A percentile compares a stretch with the other conserved stretches of the same genome.
These are phyloP conservation scores for Aphanomyces invadans DNA, from an alignment of 352 stramenopile genomes.

Conservation along the genomic window DNA sequence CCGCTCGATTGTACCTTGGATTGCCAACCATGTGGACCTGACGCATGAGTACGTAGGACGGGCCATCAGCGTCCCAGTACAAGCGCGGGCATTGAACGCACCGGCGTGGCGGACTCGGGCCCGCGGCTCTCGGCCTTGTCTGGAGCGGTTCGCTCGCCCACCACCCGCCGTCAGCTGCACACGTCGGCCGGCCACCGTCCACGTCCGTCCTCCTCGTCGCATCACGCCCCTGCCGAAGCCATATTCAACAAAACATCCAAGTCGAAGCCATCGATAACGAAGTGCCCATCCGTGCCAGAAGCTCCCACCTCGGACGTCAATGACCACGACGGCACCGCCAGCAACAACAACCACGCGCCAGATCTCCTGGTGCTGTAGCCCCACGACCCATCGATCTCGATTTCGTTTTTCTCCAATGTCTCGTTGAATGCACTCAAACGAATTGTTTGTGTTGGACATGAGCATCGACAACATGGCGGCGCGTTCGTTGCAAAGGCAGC, in stretches of 20 bases:
- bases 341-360: not conserved
- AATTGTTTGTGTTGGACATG: too few species aligned
- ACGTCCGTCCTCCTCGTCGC: too few species aligned
- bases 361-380: conserved; percentile 18
- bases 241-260: not conserved
- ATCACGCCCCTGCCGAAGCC: too few species aligned
- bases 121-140: not conserved
- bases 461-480: too few species aligned
- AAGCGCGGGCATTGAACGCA: not conserved
- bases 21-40: too few species aligned
- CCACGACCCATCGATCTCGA: not conserved
- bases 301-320: not conserved
- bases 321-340: not conserved
- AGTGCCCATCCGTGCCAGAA: not conserved
- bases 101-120: too few species aligned
- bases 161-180: not conserved
- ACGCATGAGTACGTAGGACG: too few species aligned
- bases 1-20: not conserved
- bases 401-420: too few species aligned
- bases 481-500: too few species aligned
- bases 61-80: conserved; percentile 12
- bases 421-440: too few species aligned
- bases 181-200: conserved; percentile 11
- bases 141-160: not conserved
- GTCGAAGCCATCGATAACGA: not conserved